phyloP scores from a whole-genome alignment of 2,329 filamentous ascomycete genomes.

The Aspergillus intermedius region DNA sequence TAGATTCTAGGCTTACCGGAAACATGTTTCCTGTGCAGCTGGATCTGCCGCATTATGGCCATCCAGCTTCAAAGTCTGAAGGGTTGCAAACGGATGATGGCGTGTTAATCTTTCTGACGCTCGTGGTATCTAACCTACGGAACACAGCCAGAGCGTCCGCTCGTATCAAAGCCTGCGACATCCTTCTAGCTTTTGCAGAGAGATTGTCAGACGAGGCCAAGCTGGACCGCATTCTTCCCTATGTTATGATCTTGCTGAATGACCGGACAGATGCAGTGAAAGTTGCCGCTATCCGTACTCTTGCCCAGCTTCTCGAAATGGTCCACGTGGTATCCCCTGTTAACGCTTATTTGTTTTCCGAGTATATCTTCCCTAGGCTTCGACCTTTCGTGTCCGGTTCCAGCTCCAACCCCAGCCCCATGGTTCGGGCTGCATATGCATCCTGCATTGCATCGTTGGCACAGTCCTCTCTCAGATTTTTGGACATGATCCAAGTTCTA shows the following conservation, averaged over 20 bases:
- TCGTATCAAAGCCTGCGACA: slow-evolving; percentile 79
- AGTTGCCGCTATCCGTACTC: slow-evolving; percentile 73
- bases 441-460: slow-evolving; percentile 86
- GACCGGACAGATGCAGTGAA: slow-evolving; percentile 81
- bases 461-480: slow-evolving; percentile 72
- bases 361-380: slow-evolving; percentile 57
- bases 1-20: slow-evolving; percentile 28
- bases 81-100: slow-evolving; percentile 69
- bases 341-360: slow-evolving; percentile 61
- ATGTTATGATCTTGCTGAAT: slow-evolving; percentile 73
- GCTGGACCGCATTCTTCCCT: slow-evolving; percentile 84
- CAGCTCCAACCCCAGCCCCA: slow-evolving; percentile 53
- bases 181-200: slow-evolving; percentile 86
- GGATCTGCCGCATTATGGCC: slow-evolving; percentile 78
- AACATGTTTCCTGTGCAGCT: slow-evolving; percentile 64
- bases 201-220: slow-evolving; percentile 91
- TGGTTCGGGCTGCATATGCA: slow-evolving; percentile 86
- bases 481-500: slow-evolving; percentile 85
- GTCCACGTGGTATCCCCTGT: slow-evolving; percentile 78
- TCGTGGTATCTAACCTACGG: slow-evolving; percentile 80
- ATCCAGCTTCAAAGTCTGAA: slow-evolving; percentile 56
- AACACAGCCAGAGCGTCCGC: slow-evolving; percentile 86
- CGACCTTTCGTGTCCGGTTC: slow-evolving; percentile 51
- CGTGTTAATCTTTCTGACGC: slow-evolving; percentile 81
- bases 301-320: slow-evolving; percentile 81